Evolutionary conservation across 371 early-diverging fungal genomes (phyloP).

Genomic region (Coemansia sp.): DNA sequence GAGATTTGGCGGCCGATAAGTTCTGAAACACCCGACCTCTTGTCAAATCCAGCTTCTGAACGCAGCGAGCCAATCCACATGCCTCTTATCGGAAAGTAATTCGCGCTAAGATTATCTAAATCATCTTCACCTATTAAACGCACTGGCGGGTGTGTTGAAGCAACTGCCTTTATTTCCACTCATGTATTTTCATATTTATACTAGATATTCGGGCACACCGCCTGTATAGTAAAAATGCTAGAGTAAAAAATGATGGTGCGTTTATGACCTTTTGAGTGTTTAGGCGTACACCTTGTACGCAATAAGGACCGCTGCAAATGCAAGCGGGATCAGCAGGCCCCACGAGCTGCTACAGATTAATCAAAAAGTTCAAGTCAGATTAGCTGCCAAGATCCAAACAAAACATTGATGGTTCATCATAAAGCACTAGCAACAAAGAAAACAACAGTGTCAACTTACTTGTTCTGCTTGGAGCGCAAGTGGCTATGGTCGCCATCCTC

Average conservation of each 20-base stretch:
- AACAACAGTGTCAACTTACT: slow-evolving; percentile 16
- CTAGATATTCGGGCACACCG: too few relatives aligned
- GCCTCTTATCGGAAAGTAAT: too few relatives aligned
- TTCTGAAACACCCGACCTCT: neutral
- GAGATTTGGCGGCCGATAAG: neutral
- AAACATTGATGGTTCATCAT: too few relatives aligned
- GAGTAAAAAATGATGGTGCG: too few relatives aligned
- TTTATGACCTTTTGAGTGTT: neutral
- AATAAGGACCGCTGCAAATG: slow-evolving; percentile 32
- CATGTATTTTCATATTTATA: too few relatives aligned
- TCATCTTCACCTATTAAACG: too few relatives aligned
- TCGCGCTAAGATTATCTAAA: too few relatives aligned
- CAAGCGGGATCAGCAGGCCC: slow-evolving; percentile 44
- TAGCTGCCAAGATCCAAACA: too few relatives aligned
- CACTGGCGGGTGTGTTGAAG: too few relatives aligned
- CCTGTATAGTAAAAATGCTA: too few relatives aligned
- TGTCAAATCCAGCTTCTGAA: neutral
- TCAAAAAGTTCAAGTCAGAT: neutral
- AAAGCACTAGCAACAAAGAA: neutral
- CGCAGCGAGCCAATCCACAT: too few relatives aligned
- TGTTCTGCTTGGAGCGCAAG: slow-evolving; percentile 45
- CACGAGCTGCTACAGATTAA: slow-evolving; percentile 30
- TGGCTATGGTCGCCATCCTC: slow-evolving; percentile 12
- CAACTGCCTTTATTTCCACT: too few relatives aligned
- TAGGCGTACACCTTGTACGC: slow-evolving; percentile 49